Evolutionary conservation across 2,329 filamentous ascomycete genomes (phyloP), one percentile per base, ranked within the genome.

Genomic region (Fusarium solani-melongenae): DNA sequence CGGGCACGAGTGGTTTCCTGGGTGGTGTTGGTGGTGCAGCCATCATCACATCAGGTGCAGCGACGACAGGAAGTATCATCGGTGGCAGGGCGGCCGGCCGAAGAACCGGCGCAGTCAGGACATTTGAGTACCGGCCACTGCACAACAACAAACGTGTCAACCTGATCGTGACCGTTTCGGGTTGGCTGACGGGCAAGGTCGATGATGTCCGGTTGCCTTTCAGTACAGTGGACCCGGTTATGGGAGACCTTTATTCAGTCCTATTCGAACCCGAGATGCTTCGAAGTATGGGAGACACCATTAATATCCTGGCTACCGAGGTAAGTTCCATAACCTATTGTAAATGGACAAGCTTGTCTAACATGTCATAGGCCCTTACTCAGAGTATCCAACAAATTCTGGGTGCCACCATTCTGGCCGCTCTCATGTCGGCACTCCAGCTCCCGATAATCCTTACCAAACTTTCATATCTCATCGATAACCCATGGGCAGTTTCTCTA

Each of bases 111-210:
- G 92, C 95, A 2, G 97, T 99, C 66, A 95, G 92, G 83, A 99
- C 96, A 0, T 99, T 98, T 79, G 96, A 99, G 83, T 99, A 98
- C 81, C 91, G 96, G 51, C 96, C 96, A 8, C 85, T 99, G 53
- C 95, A 98, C 86, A 99, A 99, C 85, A 98, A 98, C 83, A 99
- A 99, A 84, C 89, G 95, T 66, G 94, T 98, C 41, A 98, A 99
- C 77, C 88, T 99, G 33, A 96, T 99, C 72, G 91, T 99, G 41
- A 98, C 96, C 0, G 91, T 99, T 33, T 95, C 96, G 0, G 96
- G 96, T 5, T 99, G 96, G 96, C 97, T 99, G 93, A 98, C 94
- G 44, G 96, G 97, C 78, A 98, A 97, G 80, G 92, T 97, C 62
- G 96, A 99, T 83, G 96, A 99, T 81, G 95, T 99, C 58, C 93